These are phyloP conservation scores for Colletotrichum graminicola DNA, from an alignment of 2,329 filamentous ascomycete genomes.

Conservation along the genomic window DNA sequence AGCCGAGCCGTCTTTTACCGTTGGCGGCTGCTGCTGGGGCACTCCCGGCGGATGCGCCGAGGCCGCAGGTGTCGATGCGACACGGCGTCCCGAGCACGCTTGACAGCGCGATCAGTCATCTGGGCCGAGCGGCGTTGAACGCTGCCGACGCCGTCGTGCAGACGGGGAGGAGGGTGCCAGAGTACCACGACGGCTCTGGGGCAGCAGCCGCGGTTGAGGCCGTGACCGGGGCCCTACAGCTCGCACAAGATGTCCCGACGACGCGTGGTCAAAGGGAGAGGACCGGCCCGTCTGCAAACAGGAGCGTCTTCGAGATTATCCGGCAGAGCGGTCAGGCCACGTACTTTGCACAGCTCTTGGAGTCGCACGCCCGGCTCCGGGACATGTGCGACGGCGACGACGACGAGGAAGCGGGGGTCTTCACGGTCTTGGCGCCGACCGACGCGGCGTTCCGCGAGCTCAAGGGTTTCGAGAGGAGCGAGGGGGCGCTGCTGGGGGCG, in stretches of 20 bases:
- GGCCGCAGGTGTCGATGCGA: background rate
- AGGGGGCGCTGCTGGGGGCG: constrained; percentile 57
- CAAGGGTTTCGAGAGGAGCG: background rate
- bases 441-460: constrained; percentile 23
- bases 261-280: too few species aligned
- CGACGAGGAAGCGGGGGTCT: too few species aligned
- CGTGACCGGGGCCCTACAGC: too few species aligned
- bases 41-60: background rate
- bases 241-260: too few species aligned
- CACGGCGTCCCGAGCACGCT: too few species aligned
- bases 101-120: too few species aligned
- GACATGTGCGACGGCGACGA: background rate
- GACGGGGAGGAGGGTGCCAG: too few species aligned
- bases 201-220: too few species aligned
- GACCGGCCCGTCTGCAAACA: background rate
- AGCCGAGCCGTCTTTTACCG: background rate
- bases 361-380: background rate
- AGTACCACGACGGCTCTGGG: too few species aligned
- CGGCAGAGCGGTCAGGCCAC: background rate
- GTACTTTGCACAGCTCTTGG: constrained; percentile 15
- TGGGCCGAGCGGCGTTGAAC: too few species aligned
- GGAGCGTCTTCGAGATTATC: constrained; percentile 7
- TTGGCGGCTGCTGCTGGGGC: background rate
- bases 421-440: constrained; percentile 23
- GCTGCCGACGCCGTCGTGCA: too few species aligned